Evolutionary conservation across 345 rosid species (phyloP).

Genomic region (Gossypium raimondii): DNA sequence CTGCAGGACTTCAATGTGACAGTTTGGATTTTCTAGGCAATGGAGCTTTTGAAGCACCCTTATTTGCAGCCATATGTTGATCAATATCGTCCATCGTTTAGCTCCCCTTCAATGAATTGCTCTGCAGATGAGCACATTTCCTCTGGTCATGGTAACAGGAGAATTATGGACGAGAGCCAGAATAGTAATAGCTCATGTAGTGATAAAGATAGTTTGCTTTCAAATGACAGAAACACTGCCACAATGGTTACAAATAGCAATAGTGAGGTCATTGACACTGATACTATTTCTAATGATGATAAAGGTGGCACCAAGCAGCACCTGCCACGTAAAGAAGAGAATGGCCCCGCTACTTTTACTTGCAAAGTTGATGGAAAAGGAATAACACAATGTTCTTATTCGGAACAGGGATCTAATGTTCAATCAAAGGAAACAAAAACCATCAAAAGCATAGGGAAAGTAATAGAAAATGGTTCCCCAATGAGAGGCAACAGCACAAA

Average conservation of each 20-base stretch:
- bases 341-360: slow-evolving; percentile 26
- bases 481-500: slow-evolving; percentile 62
- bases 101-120: slow-evolving; percentile 32
- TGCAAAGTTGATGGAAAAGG: slow-evolving; percentile 50
- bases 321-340: slow-evolving; percentile 45
- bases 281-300: slow-evolving; percentile 54
- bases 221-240: slow-evolving; percentile 42
- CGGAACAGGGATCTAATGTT: slow-evolving; percentile 41
- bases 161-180: slow-evolving; percentile 81
- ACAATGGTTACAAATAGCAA: slow-evolving; percentile 35
- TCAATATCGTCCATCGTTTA: slow-evolving; percentile 61
- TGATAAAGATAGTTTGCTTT: slow-evolving; percentile 73
- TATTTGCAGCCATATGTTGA: slow-evolving; percentile 87
- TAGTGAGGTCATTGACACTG: slow-evolving; percentile 48
- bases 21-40: slow-evolving; percentile 48
- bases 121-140: slow-evolving; percentile 53
- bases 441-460: slow-evolving; percentile 75
- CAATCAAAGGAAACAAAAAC: slow-evolving; percentile 77
- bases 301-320: slow-evolving; percentile 52
- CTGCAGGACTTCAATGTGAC: slow-evolving; percentile 20
- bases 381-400: slow-evolving; percentile 32
- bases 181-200: slow-evolving; percentile 77
- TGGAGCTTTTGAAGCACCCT: slow-evolving; percentile 92
- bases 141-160: slow-evolving; percentile 39
- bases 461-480: slow-evolving; percentile 82